Conservation (phyloP, 768 basidiomycete genomes). For the Boletus vermiculosoides region DNA sequence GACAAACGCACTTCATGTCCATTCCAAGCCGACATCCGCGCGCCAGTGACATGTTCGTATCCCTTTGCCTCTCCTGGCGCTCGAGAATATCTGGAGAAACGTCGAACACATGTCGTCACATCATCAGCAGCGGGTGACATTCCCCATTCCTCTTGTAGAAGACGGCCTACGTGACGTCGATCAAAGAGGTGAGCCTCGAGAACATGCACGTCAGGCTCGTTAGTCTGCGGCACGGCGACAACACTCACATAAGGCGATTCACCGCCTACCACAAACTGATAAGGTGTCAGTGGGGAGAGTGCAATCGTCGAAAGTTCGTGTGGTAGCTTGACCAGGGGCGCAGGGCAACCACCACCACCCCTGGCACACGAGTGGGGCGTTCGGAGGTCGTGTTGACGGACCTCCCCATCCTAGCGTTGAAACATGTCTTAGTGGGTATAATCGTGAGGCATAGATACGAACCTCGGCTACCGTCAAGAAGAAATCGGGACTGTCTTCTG, state of each 20-base stretch:
- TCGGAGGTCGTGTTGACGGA: slow-evolving; percentile 85
- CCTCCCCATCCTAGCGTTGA: slow-evolving; percentile 69
- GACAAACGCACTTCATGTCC: slow-evolving; percentile 63
- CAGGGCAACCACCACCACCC: slow-evolving; percentile 53
- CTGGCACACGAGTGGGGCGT: slow-evolving; percentile 60
- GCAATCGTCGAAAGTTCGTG: slow-evolving; percentile 72
- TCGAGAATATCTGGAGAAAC: slow-evolving; percentile 58
- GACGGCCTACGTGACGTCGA: slow-evolving; percentile 65
- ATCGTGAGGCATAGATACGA: slow-evolving; percentile 16
- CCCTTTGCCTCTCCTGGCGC: slow-evolving; percentile 36
- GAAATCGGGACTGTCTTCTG: slow-evolving; percentile 72
- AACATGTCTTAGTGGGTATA: slow-evolving; percentile 19
- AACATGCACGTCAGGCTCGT: neutral
- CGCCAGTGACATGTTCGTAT: slow-evolving; percentile 70
- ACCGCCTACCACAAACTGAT: slow-evolving; percentile 84
- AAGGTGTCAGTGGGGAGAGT: slow-evolving; percentile 74
- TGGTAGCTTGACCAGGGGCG: slow-evolving; percentile 64
- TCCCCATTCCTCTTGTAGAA: slow-evolving; percentile 70
- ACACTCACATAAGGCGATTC: slow-evolving; percentile 68
- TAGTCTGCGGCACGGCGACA: neutral
- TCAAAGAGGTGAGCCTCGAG: slow-evolving; percentile 58
- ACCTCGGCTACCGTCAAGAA: slow-evolving; percentile 84
- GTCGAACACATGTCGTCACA: slow-evolving; percentile 76
- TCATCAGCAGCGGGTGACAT: slow-evolving; percentile 45
- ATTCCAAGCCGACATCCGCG: slow-evolving; percentile 65